Evolutionary conservation across 2,329 filamentous ascomycete genomes (phyloP), one percentile per base, ranked within the genome.

Genomic region (Huntiella abstrusa): DNA sequence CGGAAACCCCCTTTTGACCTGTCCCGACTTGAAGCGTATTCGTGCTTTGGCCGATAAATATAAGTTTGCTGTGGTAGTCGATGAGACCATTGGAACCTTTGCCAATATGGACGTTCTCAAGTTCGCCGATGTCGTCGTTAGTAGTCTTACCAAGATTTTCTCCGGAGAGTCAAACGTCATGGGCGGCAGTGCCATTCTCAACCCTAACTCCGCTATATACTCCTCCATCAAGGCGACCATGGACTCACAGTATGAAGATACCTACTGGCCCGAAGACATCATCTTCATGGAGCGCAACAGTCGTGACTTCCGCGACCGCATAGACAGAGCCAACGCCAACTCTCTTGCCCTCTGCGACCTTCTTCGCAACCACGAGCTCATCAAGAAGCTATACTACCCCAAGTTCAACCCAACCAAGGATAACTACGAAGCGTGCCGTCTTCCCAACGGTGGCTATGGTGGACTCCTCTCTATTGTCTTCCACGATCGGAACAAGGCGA

Each of bases 101-200:
- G 77, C 92, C 57, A 98, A 98, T 59, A 79, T 95, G 55, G 85
- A 96, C 58, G 84, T 98, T 3, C 71, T 98, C 4, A 84, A 81
- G 2, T 82, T 80, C 57, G 83, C 85, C 50, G 91, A 98, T 61
- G 70, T 96, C 12, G 83, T 96, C 4, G 88, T 94, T 48, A 94
- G 84, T 66, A 93, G 84, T 58, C 68, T 98, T 49, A 96, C 91
- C 42, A 98, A 98, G 61, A 81, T 96, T 46, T 98, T 98, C 64
- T 93, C 85, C 47, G 91, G 91, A 43, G 91, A 95, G 62, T 91
- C 84, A 60, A 96, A 98, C 60, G 91, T 98, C 53, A 96, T 96
- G 88, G 91, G 87, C 49, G 91, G 91, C 47, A 82, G 79, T 52
- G 64, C 70, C 40, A 73, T 79, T 46, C 58, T 79, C 40, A 79